phyloP scores from a whole-genome alignment of 2,329 filamentous ascomycete genomes.

The Dactylellina sp. region DNA sequence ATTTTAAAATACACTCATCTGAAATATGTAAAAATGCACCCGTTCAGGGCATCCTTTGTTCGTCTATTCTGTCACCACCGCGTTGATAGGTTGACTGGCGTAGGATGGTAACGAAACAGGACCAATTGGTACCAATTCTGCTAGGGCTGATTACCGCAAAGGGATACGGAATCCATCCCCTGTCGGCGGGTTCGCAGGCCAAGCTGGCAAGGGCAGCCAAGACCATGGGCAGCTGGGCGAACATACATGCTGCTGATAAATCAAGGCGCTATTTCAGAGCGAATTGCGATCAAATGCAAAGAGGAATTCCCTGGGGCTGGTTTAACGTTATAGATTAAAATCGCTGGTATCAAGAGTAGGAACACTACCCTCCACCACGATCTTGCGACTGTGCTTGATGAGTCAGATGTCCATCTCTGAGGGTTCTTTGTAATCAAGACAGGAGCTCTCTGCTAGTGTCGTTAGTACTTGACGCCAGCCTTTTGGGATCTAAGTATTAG shows the following conservation, averaged over 20 bases:
- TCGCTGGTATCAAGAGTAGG: slow-evolving; percentile 17
- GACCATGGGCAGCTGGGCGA: slow-evolving; percentile 3
- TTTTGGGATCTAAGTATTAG: slow-evolving; percentile 34
- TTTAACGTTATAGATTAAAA: slow-evolving; percentile 44
- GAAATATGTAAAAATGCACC: too few species aligned
- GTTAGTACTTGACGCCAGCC: slow-evolving; percentile 3
- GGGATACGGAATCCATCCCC: slow-evolving; percentile 46
- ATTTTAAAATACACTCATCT: too few species aligned
- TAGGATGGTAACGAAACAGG: slow-evolving; percentile 33
- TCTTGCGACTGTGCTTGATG: slow-evolving; percentile 32
- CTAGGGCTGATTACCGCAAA: slow-evolving; percentile 52
- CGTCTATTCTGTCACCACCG: too few species aligned
- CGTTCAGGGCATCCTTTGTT: too few species aligned
- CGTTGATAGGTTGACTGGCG: too few species aligned
- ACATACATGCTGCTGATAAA: slow-evolving; percentile 52
- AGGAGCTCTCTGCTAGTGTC: slow-evolving; percentile 40
- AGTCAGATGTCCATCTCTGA: slow-evolving; percentile 25
- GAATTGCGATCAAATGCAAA: slow-evolving; percentile 21
- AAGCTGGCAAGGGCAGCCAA: slow-evolving; percentile 18
- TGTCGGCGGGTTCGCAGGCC: slow-evolving; percentile 11
- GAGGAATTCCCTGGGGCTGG: background rate
- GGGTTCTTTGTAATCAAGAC: slow-evolving; percentile 47
- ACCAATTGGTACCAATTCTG: slow-evolving; percentile 15
- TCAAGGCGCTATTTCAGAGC: slow-evolving; percentile 30
- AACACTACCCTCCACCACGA: background rate